Evolutionary conservation across 2,329 filamentous ascomycete genomes (phyloP).

Genomic region (Hymenoscyphus scutula): DNA sequence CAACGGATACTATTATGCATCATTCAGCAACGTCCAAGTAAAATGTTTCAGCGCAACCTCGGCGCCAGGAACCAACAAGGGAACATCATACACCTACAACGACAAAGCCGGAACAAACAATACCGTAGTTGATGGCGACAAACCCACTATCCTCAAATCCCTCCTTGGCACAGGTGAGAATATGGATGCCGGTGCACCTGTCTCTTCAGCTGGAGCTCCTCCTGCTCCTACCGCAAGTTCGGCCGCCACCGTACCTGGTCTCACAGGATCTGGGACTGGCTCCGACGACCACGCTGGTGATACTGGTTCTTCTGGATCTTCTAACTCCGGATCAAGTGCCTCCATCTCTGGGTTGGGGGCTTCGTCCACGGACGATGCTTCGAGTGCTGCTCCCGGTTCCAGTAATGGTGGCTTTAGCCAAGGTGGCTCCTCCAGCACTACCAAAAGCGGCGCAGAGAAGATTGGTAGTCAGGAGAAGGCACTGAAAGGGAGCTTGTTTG

Average conservation of each 20-base stretch:
- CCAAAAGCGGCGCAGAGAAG: constrained; percentile 30
- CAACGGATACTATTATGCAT: constrained; percentile 85
- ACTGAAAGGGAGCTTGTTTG: constrained; percentile 34
- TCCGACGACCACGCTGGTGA: constrained; percentile 26
- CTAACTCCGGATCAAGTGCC: not conserved
- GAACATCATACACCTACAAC: constrained; percentile 74
- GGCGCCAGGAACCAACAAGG: constrained; percentile 65
- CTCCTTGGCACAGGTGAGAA: constrained; percentile 79
- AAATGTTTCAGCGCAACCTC: constrained; percentile 72
- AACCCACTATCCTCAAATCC: constrained; percentile 73
- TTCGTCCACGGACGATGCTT: not conserved
- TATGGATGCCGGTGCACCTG: constrained; percentile 51
- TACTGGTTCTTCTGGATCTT: constrained; percentile 13
- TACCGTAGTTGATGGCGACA: constrained; percentile 72
- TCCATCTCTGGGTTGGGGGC: not conserved
- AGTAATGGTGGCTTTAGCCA: constrained; percentile 33
- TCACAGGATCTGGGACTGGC: constrained; percentile 51
- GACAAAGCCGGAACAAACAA: constrained; percentile 65
- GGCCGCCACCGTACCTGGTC: constrained; percentile 51
- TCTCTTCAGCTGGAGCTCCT: constrained; percentile 30
- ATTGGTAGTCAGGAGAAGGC: constrained; percentile 28
- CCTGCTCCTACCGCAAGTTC: constrained; percentile 31
- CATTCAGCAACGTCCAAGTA: constrained; percentile 73
- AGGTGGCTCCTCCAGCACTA: constrained; percentile 26
- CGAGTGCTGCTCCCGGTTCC: constrained; percentile 26